These are phyloP conservation scores for Dujonia santamariae DNA, from an alignment of 1,139 yeast species.

Conservation along the genomic window DNA sequence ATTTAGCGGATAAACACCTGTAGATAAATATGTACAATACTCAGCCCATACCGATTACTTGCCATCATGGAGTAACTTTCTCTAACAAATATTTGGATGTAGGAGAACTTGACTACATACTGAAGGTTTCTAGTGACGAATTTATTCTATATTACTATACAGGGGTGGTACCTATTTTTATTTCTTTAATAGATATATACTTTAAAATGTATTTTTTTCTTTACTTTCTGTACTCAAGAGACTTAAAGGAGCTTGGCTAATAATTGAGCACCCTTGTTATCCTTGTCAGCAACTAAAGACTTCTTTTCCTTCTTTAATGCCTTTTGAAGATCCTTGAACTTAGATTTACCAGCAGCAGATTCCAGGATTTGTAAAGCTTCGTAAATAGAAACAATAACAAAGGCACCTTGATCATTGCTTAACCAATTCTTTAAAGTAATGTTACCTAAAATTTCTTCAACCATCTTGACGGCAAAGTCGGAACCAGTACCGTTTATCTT, in stretches of 20 bases:
- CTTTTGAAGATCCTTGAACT: slow-evolving; percentile 46
- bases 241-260: slow-evolving; percentile 38
- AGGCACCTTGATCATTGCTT: slow-evolving; percentile 71
- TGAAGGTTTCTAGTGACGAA: no score
- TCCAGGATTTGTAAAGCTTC: slow-evolving; percentile 46
- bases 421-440: slow-evolving; percentile 54
- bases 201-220: no score
- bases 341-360: slow-evolving; percentile 21
- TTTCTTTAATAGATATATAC: no score
- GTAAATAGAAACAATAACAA: slow-evolving; percentile 68
- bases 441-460: slow-evolving; percentile 48
- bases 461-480: slow-evolving; percentile 55
- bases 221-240: no score
- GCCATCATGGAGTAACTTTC: no score
- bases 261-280: slow-evolving; percentile 80
- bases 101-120: no score
- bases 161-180: no score
- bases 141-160: no score
- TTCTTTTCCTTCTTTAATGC: slow-evolving; percentile 54
- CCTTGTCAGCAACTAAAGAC: slow-evolving; percentile 42
- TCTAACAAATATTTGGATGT: no score
- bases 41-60: no score
- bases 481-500: slow-evolving; percentile 57
- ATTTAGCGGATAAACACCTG: no score
- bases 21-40: no score